Evolutionary conservation across 192 early-diverging fungal genomes (phyloP), one percentile per base, ranked within the genome.

Genomic region (Entomortierella parvispora): DNA sequence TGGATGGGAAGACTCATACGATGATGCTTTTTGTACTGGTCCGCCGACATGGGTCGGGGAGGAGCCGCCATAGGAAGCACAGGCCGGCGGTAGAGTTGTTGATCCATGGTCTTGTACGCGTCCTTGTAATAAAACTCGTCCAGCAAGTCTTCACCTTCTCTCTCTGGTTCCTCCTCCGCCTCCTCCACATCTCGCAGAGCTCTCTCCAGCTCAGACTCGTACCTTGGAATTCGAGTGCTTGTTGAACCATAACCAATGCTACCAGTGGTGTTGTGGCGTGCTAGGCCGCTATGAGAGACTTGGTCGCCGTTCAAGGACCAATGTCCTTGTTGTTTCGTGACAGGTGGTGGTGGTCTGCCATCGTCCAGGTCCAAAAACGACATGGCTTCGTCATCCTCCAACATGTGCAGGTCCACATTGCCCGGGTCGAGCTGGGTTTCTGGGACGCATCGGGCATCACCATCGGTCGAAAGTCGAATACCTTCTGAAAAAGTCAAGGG

Each of bases 81-180:
- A 0, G 74, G 74, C 3, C 61, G 59, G 3, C 74, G 65, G 31
- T 77, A 59, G 22, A 77, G 40, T 18, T 68, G 66, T 42, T 77
- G 74, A 48, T 77, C 74, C 66, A 77, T 68, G 12, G 74, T 63
- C 54, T 68, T 77, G 54, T 77, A 68, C 9, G 74, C 74, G 40
- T 77, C 74, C 61, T 58, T 64, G 33, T 68, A 77, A 46, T 77
- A 77, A 28, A 63, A 58, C 51, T 62, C 59, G 45, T 76, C 72
- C 58, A 76, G 23, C 48, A 53, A 11, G 28, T 76, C 72, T 32
- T 76, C 65, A 18, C 72, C 72, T 9, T 62, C 72, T 3, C 65
- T 40, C 53, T 76, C 72, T 0, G 66, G 54, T 31, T 64, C 60
- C 17, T 76, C 65, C 37, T 64, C 54, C 1, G 17, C 31, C 14